These are phyloP conservation scores for Aspergillus sp. DNA, from an alignment of 2,329 filamentous ascomycete genomes.

Conservation along the genomic window DNA sequence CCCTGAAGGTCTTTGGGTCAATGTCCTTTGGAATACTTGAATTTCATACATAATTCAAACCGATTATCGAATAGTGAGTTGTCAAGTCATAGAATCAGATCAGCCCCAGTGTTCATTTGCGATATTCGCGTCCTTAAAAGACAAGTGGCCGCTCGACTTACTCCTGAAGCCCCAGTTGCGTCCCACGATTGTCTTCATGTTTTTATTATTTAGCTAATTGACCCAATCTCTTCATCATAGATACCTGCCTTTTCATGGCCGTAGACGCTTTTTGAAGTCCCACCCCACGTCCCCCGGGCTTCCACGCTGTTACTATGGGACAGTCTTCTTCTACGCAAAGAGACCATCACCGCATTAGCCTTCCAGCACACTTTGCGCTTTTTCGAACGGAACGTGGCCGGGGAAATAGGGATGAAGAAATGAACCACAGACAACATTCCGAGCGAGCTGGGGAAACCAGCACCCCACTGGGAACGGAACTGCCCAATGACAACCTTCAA, in stretches of 20 bases:
- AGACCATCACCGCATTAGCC: slow-evolving; percentile 23
- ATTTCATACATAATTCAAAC: not conserved
- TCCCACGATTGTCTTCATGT: too few species aligned
- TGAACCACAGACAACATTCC: slow-evolving; percentile 23
- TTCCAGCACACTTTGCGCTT: slow-evolving; percentile 14
- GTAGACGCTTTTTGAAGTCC: slow-evolving; percentile 19
- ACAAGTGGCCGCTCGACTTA: too few species aligned
- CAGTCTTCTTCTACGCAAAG: slow-evolving; percentile 36
- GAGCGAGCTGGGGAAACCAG: slow-evolving; percentile 19
- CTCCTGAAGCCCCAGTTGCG: too few species aligned
- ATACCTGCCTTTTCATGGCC: slow-evolving; percentile 23
- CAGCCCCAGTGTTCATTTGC: not conserved
- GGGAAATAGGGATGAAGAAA: slow-evolving; percentile 26
- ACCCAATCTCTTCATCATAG: slow-evolving; percentile 7
- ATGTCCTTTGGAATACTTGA: not conserved
- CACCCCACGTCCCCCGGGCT: slow-evolving; percentile 11
- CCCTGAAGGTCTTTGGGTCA: not conserved
- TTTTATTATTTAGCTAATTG: too few species aligned
- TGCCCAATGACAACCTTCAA: slow-evolving; percentile 9
- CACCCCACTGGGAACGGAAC: slow-evolving; percentile 11
- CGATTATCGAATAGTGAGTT: not conserved
- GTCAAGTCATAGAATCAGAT: too few species aligned
- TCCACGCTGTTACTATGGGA: slow-evolving; percentile 32
- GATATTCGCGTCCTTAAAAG: not conserved
- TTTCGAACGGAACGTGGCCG: slow-evolving; percentile 14